Evolutionary conservation across 2,329 filamentous ascomycete genomes (phyloP).

Genomic region (Akanthomyces dipterigenus): DNA sequence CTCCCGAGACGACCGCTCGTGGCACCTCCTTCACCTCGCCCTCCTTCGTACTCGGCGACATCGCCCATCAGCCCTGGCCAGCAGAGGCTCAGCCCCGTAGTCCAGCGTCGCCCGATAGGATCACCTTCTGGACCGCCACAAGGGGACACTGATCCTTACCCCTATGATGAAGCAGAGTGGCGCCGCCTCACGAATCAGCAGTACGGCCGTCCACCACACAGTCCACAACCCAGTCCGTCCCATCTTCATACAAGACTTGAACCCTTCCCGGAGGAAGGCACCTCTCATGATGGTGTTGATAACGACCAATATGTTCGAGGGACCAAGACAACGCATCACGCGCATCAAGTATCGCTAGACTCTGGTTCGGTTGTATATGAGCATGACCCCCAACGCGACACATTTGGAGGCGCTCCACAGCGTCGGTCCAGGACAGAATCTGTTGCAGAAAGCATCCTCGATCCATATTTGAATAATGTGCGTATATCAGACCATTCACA

Average conservation of each 20-base stretch:
- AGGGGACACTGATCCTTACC: background rate
- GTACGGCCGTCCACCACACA: background rate
- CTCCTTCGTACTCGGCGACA: slow-evolving; percentile 11
- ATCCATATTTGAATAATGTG: slow-evolving; percentile 1
- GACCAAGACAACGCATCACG: background rate
- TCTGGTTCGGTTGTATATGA: background rate
- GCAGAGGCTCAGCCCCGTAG: background rate
- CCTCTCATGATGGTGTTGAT: background rate
- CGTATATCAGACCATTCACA: slow-evolving; percentile 4
- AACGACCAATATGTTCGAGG: background rate
- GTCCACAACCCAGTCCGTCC: background rate
- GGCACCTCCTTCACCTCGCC: slow-evolving; percentile 11
- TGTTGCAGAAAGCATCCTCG: slow-evolving; percentile 7
- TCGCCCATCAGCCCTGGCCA: slow-evolving; percentile 1
- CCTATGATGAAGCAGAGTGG: slow-evolving; percentile 9
- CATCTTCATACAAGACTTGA: background rate
- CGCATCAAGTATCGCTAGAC: slow-evolving; percentile 9
- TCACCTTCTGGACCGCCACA: background rate
- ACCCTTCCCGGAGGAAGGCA: background rate
- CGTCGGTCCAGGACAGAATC: slow-evolving; percentile 2
- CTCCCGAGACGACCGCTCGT: slow-evolving; percentile 12
- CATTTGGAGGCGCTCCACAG: background rate
- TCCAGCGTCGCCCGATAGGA: slow-evolving; percentile 1
- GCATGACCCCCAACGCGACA: background rate
- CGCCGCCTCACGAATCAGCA: slow-evolving; percentile 4